Evolutionary conservation across 768 basidiomycete species (phyloP).

Genomic region (Mycena alexandri): DNA sequence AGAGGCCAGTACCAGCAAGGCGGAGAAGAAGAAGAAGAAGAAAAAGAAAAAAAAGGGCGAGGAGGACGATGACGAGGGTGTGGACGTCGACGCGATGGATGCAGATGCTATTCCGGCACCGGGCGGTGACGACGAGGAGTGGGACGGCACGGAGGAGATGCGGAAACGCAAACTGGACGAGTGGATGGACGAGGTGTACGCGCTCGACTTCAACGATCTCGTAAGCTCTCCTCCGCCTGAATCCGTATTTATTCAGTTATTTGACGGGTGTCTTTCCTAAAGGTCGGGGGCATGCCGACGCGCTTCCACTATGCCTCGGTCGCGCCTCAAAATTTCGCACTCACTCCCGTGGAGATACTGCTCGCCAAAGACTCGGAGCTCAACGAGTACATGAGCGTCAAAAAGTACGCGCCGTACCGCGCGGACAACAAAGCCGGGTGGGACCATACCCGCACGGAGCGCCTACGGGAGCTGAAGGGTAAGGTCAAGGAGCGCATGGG

Average conservation of each 20-base stretch:
- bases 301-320: conserved; percentile 93
- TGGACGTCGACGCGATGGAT: conserved; percentile 70
- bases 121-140: conserved; percentile 72
- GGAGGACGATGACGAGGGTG: conserved; percentile 62
- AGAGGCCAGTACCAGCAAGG: conserved; percentile 48
- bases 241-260: conserved; percentile 4
- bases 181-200: conserved; percentile 93
- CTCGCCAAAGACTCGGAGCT: conserved; percentile 93
- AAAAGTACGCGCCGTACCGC: conserved; percentile 93
- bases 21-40: conserved; percentile 71
- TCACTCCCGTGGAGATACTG: conserved; percentile 89
- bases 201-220: conserved; percentile 95
- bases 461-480: conserved; percentile 79
- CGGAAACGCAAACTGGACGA: conserved; percentile 85
- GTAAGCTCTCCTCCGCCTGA: conserved; percentile 56
- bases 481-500: conserved; percentile 63
- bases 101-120: conserved; percentile 53
- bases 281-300: conserved; percentile 93
- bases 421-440: conserved; percentile 66
- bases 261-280: conserved; percentile 27
- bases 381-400: conserved; percentile 91
- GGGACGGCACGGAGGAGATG: conserved; percentile 93
- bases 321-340: conserved; percentile 69
- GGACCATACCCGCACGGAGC: conserved; percentile 73
- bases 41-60: conserved; percentile 54